phyloP scores from a whole-genome alignment of 2,329 filamentous ascomycete species.

The Penicillium verrucosum region DNA sequence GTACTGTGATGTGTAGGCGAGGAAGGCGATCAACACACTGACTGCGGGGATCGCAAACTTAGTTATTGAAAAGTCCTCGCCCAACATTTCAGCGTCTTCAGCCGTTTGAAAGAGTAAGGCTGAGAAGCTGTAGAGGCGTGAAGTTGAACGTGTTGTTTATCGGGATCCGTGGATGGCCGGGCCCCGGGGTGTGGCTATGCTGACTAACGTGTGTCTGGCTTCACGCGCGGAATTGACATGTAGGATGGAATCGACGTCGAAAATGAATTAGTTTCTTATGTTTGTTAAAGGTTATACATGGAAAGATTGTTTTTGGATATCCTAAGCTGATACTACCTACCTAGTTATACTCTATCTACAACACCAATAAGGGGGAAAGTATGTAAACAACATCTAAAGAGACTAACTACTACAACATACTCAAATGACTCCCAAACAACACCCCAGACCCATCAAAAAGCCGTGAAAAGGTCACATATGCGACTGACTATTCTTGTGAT shows the following conservation, averaged over 20 bases:
- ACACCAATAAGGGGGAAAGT: too few relatives aligned
- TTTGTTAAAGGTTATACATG: too few relatives aligned
- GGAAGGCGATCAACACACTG: conserved; percentile 54
- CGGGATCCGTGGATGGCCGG: neutral
- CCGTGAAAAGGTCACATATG: too few relatives aligned
- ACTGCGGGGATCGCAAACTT: conserved; percentile 54
- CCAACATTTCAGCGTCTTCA: conserved; percentile 17
- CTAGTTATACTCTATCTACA: too few relatives aligned
- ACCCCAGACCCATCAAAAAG: too few relatives aligned
- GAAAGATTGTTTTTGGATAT: too few relatives aligned
- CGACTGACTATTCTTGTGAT: too few relatives aligned
- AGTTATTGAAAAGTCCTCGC: conserved; percentile 30
- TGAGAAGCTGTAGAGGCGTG: neutral
- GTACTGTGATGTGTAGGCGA: conserved; percentile 59
- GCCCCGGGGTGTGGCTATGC: neutral
- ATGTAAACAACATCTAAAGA: too few relatives aligned
- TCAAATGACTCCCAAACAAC: too few relatives aligned
- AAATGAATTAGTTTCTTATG: neutral
- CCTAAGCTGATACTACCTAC: too few relatives aligned
- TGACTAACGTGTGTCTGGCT: conserved; percentile 13
- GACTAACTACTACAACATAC: too few relatives aligned
- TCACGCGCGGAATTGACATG: neutral
- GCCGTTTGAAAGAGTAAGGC: neutral
- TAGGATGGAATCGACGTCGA: neutral
- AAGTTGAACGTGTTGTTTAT: conserved; percentile 18